These are phyloP conservation scores for Kwoniella shandongensis DNA, from an alignment of 768 basidiomycete species.

Conservation along the genomic window DNA sequence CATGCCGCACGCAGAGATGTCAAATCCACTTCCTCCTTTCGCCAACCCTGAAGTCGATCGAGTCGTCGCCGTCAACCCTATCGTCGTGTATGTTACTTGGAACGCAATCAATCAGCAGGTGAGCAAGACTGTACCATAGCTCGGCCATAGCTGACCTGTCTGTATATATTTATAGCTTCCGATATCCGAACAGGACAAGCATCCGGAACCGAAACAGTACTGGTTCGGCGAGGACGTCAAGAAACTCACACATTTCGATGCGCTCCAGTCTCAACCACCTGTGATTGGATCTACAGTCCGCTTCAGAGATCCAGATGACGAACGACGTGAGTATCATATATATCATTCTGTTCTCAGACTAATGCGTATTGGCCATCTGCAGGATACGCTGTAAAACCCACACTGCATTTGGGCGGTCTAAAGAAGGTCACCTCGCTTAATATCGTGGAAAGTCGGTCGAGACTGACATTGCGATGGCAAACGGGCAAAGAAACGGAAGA, in stretches of 20 bases:
- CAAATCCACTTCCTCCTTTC: slow-evolving; percentile 7
- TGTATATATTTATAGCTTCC: slow-evolving; percentile 62
- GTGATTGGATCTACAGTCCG: slow-evolving; percentile 72
- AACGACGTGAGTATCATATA: slow-evolving; percentile 5
- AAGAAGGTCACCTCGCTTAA: slow-evolving; percentile 59
- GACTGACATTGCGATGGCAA: slow-evolving; percentile 79
- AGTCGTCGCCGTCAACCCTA: slow-evolving; percentile 71
- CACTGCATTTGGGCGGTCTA: slow-evolving; percentile 63
- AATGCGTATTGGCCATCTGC: neutral
- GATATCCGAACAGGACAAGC: slow-evolving; percentile 59
- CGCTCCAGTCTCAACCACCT: slow-evolving; percentile 64
- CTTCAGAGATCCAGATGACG: slow-evolving; percentile 57
- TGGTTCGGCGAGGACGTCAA: slow-evolving; percentile 69
- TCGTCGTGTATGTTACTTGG: slow-evolving; percentile 79
- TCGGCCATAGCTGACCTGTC: neutral
- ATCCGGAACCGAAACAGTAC: slow-evolving; percentile 69
- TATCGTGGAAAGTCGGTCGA: slow-evolving; percentile 71
- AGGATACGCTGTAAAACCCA: slow-evolving; percentile 58
- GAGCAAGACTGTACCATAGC: slow-evolving; percentile 33
- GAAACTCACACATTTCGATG: slow-evolving; percentile 66
- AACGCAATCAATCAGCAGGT: slow-evolving; percentile 83
- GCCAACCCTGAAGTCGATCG: slow-evolving; percentile 17
- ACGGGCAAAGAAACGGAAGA: slow-evolving; percentile 65
- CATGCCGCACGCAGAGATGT: neutral
- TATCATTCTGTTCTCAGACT: neutral